Conservation (phyloP, 352 stramenopile genomes). For the Phytophthora vignae region DNA sequence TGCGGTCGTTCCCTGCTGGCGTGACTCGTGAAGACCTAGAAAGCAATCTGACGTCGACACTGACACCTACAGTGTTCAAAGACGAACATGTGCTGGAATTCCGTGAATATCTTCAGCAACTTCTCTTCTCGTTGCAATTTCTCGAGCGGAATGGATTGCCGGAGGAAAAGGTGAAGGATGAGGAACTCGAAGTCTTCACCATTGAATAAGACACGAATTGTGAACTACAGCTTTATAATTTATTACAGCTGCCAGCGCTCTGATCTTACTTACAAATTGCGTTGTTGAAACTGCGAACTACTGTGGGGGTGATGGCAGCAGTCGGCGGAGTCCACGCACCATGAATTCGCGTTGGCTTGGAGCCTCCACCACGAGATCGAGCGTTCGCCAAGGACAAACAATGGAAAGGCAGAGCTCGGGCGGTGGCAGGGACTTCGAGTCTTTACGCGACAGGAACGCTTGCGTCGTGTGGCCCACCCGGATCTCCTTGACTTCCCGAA, state of each 20-base stretch:
- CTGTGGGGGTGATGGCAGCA: conserved; percentile 28
- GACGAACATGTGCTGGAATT: conserved; percentile 77
- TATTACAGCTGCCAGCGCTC: conserved; percentile 20
- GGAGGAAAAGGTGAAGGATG: conserved; percentile 58
- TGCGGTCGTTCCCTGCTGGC: conserved; percentile 63
- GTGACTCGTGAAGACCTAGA: conserved; percentile 64
- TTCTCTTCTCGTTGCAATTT: conserved; percentile 75
- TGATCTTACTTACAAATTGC: conserved; percentile 16
- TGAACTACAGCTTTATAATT: conserved; percentile 30
- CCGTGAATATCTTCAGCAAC: conserved; percentile 80
- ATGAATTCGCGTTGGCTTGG: conserved; percentile 66
- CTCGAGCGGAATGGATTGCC: conserved; percentile 57
- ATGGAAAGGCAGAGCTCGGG: conserved; percentile 67
- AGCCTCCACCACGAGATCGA: conserved; percentile 66
- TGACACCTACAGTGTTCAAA: conserved; percentile 72
- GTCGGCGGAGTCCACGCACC: conserved; percentile 48
- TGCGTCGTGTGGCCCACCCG: conserved; percentile 58
- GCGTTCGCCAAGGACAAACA: conserved; percentile 63
- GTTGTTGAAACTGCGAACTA: conserved; percentile 4
- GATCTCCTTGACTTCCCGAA: conserved; percentile 65
- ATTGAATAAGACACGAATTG: conserved; percentile 45
- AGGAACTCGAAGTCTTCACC: conserved; percentile 65
- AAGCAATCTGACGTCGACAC: conserved; percentile 47
- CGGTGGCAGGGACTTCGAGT: conserved; percentile 28
- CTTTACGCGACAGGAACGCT: conserved; percentile 51